Conservation (phyloP, 2,329 filamentous ascomycete genomes). For the Beauveria rudraprayagi region DNA sequence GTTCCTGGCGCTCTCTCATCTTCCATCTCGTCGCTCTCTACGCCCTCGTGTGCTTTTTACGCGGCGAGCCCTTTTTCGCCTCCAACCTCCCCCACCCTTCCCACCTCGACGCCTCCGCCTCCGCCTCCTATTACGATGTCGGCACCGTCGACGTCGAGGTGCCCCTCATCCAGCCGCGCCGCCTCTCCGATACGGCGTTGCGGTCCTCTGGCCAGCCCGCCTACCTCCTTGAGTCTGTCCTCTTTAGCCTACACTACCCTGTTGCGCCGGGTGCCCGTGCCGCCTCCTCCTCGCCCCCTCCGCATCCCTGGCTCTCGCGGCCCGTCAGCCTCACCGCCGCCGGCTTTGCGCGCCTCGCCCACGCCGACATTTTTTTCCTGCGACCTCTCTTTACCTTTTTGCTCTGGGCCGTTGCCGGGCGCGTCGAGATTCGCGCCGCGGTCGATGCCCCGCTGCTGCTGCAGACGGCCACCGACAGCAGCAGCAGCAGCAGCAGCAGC, state of each 20-base stretch:
- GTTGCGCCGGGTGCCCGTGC: slow-evolving; percentile 22
- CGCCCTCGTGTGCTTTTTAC: slow-evolving; percentile 18
- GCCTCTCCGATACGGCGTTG: slow-evolving; percentile 26
- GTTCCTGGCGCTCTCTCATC: slow-evolving; percentile 2
- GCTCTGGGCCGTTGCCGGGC: slow-evolving; percentile 34
- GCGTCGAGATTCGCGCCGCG: slow-evolving; percentile 38
- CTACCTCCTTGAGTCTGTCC: slow-evolving; percentile 38
- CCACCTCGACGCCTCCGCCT: slow-evolving; percentile 31
- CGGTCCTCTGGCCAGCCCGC: slow-evolving; percentile 28
- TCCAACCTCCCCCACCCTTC: slow-evolving; percentile 29
- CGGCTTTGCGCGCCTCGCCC: slow-evolving; percentile 39
- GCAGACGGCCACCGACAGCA: not conserved
- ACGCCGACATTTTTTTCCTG: slow-evolving; percentile 34
- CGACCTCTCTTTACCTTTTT: slow-evolving; percentile 35
- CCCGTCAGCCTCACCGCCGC: slow-evolving; percentile 36
- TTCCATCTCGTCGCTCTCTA: slow-evolving; percentile 6
- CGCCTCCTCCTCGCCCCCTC: slow-evolving; percentile 5
- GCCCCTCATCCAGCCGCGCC: slow-evolving; percentile 26
- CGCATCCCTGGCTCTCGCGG: slow-evolving; percentile 37
- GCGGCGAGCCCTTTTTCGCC: slow-evolving; percentile 34
- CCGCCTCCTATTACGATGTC: slow-evolving; percentile 26
- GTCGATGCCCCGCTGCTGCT: slow-evolving; percentile 36
- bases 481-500: not conserved
- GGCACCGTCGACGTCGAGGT: slow-evolving; percentile 41
- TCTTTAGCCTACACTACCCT: slow-evolving; percentile 44